Evolutionary conservation across 208 protist genomes (phyloP), one percentile per base, ranked within the genome.

Genomic region (Crithidia acanthocephali): DNA sequence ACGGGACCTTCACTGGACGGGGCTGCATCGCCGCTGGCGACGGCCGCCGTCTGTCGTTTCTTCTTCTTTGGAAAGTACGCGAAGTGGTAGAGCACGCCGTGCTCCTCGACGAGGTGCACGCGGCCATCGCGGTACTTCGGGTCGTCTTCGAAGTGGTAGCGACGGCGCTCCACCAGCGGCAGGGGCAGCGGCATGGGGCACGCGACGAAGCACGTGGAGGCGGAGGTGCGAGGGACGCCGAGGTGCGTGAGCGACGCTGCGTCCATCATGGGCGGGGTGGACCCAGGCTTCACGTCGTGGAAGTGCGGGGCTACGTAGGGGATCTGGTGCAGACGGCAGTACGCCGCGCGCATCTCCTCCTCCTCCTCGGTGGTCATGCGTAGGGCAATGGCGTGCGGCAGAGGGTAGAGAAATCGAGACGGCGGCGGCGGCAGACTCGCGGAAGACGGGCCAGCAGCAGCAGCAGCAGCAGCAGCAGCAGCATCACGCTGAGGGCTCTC

Each of bases 41-140:
- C 35, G 9, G 69, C 23, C 0, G 53, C 45, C 6, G 30, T 50
- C 27, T 28, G 4, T 52, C 7, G 37, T 0, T 56, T 42, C 45
- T 48, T 25, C n/a, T 53, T 65, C 27, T 52, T 63, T 8, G 47
- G 25, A 25, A 84, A 82, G 65, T 84, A 84, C 0, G 80, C 80
- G 33, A 89, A 88, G 51, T 87, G 61, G 76, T 88, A 90, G 8
- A 92, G 66, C 32, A 84, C 76, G 35, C 82, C 87, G 32, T 86
- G 76, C 47, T 88, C 76, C 65, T 86, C 87, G 30, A 90, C 81
- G n/a, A 92, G 68, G 53, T 92, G 87, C 6, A 92, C 53, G 22
- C 76, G 72, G 23, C 84, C 82, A 53, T 90, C 84, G 52, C 74
- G 66, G 74, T 86, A 86, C 22, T 50, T 28, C 1, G 65, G 48